A percentile compares a stretch with the other conserved stretches of the same genome.
Evolutionary conservation across 2,329 filamentous ascomycete genomes (phyloP).

Genomic region (Pseudohalonectria lignicola): DNA sequence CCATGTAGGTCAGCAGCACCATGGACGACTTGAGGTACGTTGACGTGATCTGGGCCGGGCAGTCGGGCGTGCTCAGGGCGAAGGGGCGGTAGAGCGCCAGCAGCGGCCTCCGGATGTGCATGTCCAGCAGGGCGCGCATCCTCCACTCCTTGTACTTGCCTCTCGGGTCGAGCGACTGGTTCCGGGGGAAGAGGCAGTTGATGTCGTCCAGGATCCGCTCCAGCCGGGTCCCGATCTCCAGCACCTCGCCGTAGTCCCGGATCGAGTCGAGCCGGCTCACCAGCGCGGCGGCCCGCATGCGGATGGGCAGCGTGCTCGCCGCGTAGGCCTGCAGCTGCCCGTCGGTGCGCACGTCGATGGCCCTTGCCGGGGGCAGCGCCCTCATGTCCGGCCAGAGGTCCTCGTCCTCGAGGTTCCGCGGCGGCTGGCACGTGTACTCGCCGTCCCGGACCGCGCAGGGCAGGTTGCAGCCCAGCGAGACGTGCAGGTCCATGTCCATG

Average conservation of each 20-base stretch:
- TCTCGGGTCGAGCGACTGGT: conserved; percentile 26
- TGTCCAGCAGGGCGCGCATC: conserved; percentile 37
- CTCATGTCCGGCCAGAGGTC: conserved; percentile 36
- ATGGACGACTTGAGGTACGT: conserved; percentile 43
- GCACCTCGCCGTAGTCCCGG: conserved; percentile 39
- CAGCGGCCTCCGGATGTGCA: conserved; percentile 41
- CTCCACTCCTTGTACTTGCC: conserved; percentile 40
- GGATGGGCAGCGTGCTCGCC: conserved; percentile 34
- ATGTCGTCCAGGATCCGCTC: conserved; percentile 44
- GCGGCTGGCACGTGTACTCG: conserved; percentile 41
- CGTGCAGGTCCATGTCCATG: conserved; percentile 43
- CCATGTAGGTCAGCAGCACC: conserved; percentile 42
- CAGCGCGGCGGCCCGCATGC: conserved; percentile 37
- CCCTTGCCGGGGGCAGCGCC: conserved; percentile 34
- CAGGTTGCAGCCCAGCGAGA: conserved; percentile 40
- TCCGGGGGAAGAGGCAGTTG: conserved; percentile 38
- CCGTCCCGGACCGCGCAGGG: conserved; percentile 39
- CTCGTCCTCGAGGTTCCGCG: conserved; percentile 40
- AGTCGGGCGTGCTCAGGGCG: conserved; percentile 37
- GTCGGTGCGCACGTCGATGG: conserved; percentile 40
- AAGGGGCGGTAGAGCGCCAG: conserved; percentile 43
- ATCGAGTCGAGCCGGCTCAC: conserved; percentile 40
- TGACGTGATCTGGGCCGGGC: conserved; percentile 38
- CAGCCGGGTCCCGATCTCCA: conserved; percentile 41
- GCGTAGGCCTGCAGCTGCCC: conserved; percentile 44